These are phyloP conservation scores for Kodamaea leandrae DNA, from an alignment of 805 yeast genomes.

Conservation along the genomic window DNA sequence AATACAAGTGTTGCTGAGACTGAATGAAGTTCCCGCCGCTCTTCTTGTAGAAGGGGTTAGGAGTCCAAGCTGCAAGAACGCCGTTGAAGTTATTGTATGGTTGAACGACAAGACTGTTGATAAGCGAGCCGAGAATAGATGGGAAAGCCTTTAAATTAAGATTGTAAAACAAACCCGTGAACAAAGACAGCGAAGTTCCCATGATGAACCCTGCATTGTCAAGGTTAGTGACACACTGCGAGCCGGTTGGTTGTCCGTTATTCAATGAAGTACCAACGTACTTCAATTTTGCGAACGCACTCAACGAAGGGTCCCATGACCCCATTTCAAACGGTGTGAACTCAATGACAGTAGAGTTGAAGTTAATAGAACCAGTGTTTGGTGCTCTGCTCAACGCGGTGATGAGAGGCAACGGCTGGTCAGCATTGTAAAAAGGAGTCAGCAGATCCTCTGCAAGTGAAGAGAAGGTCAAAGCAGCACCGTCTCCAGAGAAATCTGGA, in stretches of 20 bases:
- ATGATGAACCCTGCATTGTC: constrained; percentile 81
- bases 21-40: constrained; percentile 16
- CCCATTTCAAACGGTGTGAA: constrained; percentile 54
- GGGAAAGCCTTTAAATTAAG: constrained; percentile 43
- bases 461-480: constrained; percentile 20
- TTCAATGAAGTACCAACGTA: constrained; percentile 67
- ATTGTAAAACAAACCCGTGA: constrained; percentile 63
- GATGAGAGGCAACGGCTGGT: constrained; percentile 41
- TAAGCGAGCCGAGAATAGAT: constrained; percentile 1
- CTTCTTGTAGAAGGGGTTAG: constrained; percentile 58
- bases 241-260: constrained; percentile 53
- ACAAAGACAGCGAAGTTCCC: constrained; percentile 81
- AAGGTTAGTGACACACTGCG: constrained; percentile 58
- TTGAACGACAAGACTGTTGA: constrained; percentile 4
- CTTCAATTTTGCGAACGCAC: constrained; percentile 61
- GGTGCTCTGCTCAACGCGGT: constrained; percentile 41
- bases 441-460: constrained; percentile 15
- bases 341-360: constrained; percentile 40
- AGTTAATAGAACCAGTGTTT: constrained; percentile 25
- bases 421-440: constrained; percentile 25
- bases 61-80: constrained; percentile 25
- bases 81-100: neutral
- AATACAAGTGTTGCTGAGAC: constrained; percentile 24
- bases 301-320: constrained; percentile 79
- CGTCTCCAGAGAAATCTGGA: constrained; percentile 19